Base-by-base conservation (phyloP, 306 rosid genomes). In the Lablab purpureus region DNA sequence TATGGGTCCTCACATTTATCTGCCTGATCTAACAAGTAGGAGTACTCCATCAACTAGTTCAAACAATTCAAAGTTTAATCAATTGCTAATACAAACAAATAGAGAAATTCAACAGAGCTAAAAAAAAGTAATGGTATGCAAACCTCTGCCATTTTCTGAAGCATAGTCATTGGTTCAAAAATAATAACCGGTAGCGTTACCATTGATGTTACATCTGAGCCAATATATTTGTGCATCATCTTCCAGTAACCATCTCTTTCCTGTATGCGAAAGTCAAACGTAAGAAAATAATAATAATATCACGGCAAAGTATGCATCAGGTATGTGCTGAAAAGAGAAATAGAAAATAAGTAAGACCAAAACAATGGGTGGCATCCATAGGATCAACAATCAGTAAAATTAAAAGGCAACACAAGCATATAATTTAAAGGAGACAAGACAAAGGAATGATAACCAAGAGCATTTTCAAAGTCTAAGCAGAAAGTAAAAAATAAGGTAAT, bases 101-200 rank as follows among this genome's bases (percentile, higher is more conserved):
- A 59, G 78, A 65, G 11, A 60, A 78, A 54, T 12, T 43, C 6
- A 79, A 65, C 12, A 75, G 52, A 21, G 7, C 17, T 8, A 67
- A 32, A 68, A n/a, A 62, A 34, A 69, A 73, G 45, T 34, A 73
- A 17, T 30, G 67, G 13, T 62, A 17, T 62, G 79, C 94, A 83
- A 76, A 94, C 97, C 98, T 94, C 98, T 0, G 98, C 97, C 90
- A 90, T 78, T 87, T 90, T 94, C 82, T 94, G 98, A 80, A 94
- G 80, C 98, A 94, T 92, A 60, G 98, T 94, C 97, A 94, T 94
- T 51, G 97, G 98, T 82, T 94, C 98, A 88, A 94, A 94, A 74
- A 94, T 88, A 74, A 88, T 69, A 58, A 94, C 98, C 1, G 98
- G 98, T 47, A 94, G 91, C 5, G 94, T 94, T 80, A 90, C 97